Evolutionary conservation across 2,329 filamentous ascomycete genomes (phyloP), one percentile per base, ranked within the genome.

Genomic region (Aspergillus proliferans): DNA sequence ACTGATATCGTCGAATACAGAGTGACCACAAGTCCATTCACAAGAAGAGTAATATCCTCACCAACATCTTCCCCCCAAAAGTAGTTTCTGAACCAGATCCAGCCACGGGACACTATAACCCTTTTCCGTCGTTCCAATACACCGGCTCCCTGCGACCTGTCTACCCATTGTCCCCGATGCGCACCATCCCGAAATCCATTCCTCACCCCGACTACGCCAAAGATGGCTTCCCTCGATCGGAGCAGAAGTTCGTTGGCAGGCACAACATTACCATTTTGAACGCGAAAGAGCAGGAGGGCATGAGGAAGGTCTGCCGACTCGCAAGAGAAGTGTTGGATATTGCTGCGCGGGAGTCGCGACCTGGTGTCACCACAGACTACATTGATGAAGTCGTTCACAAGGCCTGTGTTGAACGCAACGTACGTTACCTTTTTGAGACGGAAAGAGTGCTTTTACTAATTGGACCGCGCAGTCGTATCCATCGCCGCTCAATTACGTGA

Each of bases 361-460:
- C 93, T n/a, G 93, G 93, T 44, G 86, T 97, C 30, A 96, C 92
- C 6, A 97, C 93, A 6, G 93, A 98, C 66, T 85, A 94, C 61
- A 89, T 98, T 51, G 93, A 98, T 65, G 86, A 94, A 71, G 77
- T 97, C 54, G 91, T 95, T 38, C 93, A 98, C 76, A 88, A 95
- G 60, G 93, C 92, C 46, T 96, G 89, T 66, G 76, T 97, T 57
- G 92, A 96, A 73, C 82, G 93, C 71, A 82, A 96, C 58, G 92
- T 96, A 73, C 73, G 87, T 69, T 33, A 38, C 19, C 6, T 21
- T n/a, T 26, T 18, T 34, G 36, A 5, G 28, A 10, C 7, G n/a
- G 18, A 22, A 15, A 4, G 34, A 24, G n/a, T 15, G 15, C 7
- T 21, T 26, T 10, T 52, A 45, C 50, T 63, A 43, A 64, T 10